Base-by-base conservation (phyloP, 2,329 filamentous ascomycete species). In the Sarocladium kiliense region DNA sequence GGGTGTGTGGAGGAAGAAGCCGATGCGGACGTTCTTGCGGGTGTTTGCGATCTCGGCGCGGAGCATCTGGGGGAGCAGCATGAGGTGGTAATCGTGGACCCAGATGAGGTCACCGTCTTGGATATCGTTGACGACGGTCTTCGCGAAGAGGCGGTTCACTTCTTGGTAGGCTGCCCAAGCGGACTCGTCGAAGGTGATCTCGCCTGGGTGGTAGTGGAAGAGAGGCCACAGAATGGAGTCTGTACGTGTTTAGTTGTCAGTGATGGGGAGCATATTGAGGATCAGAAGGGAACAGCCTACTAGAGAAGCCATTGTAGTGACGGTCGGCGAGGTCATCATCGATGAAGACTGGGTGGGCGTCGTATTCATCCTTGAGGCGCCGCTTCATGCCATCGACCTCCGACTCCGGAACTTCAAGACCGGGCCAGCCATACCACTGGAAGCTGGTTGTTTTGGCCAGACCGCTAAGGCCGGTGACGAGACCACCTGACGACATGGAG, bases 341-440 rank as follows among this genome's bases (percentile, higher is more conserved):
- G 66, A 97, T 85, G 69, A 97, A 97, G 55, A 99, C 88, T 1
- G 94, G 93, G 39, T 96, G 84, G 7, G 93, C 92, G 63, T 88
- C 86, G 71, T 96, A 92, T 65, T 97, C 88, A 21, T 94, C 85
- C 74, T 90, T 89, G 66, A 97, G 77, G 60, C 88, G 85, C 66
- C 87, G 79, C 66, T 84, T 87, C 70, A 99, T 85, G 55, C 80
- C 78, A 2, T 81, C 77, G 42, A 89, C 81, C 71, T 97, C 93
- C 55, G 85, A 81, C 60, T 95, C 89, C 37, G 93, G 93, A 3
- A 97, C 85, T 71, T 97, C 91, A 50, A 96, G 75, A 36, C 94
- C 94, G 1, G 94, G 92, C 93, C 94, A 97, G 62, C 94, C 94
- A 73, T 97, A 97, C 94, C 94, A 99, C 71, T 94, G 89, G 73